Evolutionary conservation across 768 basidiomycete genomes (phyloP).

Genomic region (Sarcomyxa edulis): DNA sequence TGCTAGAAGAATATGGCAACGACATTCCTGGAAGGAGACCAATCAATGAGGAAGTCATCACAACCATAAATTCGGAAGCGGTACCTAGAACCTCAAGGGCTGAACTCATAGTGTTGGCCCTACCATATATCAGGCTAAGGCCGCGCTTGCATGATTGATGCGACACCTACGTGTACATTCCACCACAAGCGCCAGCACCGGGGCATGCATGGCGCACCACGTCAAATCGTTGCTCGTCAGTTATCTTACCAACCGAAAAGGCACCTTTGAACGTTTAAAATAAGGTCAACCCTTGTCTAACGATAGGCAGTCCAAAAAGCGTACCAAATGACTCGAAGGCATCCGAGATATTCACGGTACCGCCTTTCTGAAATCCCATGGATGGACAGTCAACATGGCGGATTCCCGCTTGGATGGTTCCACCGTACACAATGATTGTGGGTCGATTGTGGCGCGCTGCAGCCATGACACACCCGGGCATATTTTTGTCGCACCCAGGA

Average conservation of each 20-base stretch:
- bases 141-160: background rate
- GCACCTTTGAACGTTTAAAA: slow-evolving; percentile 45
- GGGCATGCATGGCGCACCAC: slow-evolving; percentile 85
- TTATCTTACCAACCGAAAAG: slow-evolving; percentile 70
- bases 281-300: background rate
- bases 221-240: slow-evolving; percentile 76
- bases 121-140: slow-evolving; percentile 32
- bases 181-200: slow-evolving; percentile 79
- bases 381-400: slow-evolving; percentile 78
- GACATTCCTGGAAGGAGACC: too few species aligned
- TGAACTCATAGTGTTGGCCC: slow-evolving; percentile 87
- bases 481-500: slow-evolving; percentile 90
- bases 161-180: slow-evolving; percentile 71
- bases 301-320: background rate
- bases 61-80: too few species aligned
- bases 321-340: slow-evolving; percentile 81
- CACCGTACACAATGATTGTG: slow-evolving; percentile 84
- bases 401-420: slow-evolving; percentile 74
- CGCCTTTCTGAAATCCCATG: slow-evolving; percentile 75
- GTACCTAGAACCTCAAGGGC: slow-evolving; percentile 75
- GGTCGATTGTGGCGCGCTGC: slow-evolving; percentile 84
- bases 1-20: slow-evolving; percentile 77
- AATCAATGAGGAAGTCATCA: too few species aligned
- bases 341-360: slow-evolving; percentile 77
- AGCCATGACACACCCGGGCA: slow-evolving; percentile 87